A percentile compares a stretch with the other conserved stretches of the same genome.
Conservation (phyloP, 108 stramenopile species). For the Fragilariopsis cylindrus region DNA sequence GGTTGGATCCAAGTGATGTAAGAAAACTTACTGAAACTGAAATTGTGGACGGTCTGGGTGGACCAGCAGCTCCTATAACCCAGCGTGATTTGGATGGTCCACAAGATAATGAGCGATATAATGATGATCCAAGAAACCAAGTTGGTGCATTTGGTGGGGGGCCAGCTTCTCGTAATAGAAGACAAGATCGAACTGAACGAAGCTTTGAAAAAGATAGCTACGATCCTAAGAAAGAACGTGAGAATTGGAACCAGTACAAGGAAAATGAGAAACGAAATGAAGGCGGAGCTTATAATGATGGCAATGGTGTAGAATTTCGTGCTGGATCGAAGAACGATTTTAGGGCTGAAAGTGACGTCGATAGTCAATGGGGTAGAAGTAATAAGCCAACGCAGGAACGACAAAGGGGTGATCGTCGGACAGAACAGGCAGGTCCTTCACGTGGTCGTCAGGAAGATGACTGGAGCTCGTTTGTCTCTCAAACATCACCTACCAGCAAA, state of each 20-base stretch:
- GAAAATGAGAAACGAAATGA: slow-evolving; percentile 57
- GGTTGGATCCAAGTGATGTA: slow-evolving; percentile 77
- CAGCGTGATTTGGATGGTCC: slow-evolving; percentile 37
- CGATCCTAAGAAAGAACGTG: slow-evolving; percentile 52
- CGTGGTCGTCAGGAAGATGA: slow-evolving; percentile 31
- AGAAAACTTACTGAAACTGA: slow-evolving; percentile 67
- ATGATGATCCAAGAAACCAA: slow-evolving; percentile 23
- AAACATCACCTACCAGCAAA: slow-evolving; percentile 25
- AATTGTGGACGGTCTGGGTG: slow-evolving; percentile 62
- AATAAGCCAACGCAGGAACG: slow-evolving; percentile 30
- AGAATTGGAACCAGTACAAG: slow-evolving; percentile 76
- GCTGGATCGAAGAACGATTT: slow-evolving; percentile 4
- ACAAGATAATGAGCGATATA: slow-evolving; percentile 8
- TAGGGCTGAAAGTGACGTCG: slow-evolving; percentile 44
- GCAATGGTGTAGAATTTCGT: slow-evolving; percentile 18
- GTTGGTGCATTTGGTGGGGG: slow-evolving; percentile 37
- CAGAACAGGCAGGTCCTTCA: slow-evolving; percentile 2
- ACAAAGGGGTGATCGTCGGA: slow-evolving; percentile 16
- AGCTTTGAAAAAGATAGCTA: slow-evolving; percentile 27
- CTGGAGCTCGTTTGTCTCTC: slow-evolving; percentile 54
- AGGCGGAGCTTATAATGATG: slow-evolving; percentile 29
- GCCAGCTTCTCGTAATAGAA: slow-evolving; percentile 52
- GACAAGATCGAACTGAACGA: slow-evolving; percentile 66
- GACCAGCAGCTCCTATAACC: slow-evolving; percentile 65
- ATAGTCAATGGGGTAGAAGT: slow-evolving; percentile 54